These are phyloP conservation scores for Kondoa malvinella DNA, from an alignment of 768 basidiomycete species.

Conservation along the genomic window DNA sequence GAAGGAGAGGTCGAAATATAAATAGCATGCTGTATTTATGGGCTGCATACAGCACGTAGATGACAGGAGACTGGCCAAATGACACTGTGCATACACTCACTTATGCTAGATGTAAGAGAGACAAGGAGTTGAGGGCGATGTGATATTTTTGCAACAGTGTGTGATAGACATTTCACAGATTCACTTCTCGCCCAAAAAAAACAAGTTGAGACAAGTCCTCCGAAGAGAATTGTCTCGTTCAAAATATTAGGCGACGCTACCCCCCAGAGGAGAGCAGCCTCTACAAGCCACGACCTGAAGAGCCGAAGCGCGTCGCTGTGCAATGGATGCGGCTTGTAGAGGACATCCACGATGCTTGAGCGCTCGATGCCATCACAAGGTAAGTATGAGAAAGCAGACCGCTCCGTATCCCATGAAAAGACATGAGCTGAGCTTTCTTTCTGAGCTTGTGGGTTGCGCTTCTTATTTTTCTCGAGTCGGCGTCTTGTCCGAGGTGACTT, in stretches of 20 bases:
- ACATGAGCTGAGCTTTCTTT: neutral
- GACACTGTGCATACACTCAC: too few relatives aligned
- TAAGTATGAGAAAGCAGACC: conserved; percentile 7
- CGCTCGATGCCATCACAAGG: conserved; percentile 1
- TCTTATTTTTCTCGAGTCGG: too few relatives aligned
- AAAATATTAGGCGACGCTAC: neutral
- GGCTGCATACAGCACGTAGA: too few relatives aligned
- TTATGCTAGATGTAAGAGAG: too few relatives aligned
- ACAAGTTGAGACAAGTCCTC: neutral
- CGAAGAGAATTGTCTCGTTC: neutral
- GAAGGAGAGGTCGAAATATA: too few relatives aligned
- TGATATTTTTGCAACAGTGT: too few relatives aligned
- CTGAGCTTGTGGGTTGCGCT: neutral
- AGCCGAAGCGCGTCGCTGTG: conserved; percentile 2
- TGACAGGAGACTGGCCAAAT: too few relatives aligned
- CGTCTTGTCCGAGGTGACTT: too few relatives aligned
- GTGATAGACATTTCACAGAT: neutral
- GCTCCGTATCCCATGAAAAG: too few relatives aligned
- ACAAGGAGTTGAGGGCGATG: too few relatives aligned
- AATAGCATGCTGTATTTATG: too few relatives aligned
- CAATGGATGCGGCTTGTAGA: neutral
- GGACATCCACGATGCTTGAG: conserved; percentile 1
- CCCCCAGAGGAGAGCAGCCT: neutral
- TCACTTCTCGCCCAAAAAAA: neutral
- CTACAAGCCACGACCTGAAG: neutral